Evolutionary conservation across 768 basidiomycete species (phyloP), one percentile per base, ranked within the genome.

Genomic region (Rhodotorula sphaerocarpa): DNA sequence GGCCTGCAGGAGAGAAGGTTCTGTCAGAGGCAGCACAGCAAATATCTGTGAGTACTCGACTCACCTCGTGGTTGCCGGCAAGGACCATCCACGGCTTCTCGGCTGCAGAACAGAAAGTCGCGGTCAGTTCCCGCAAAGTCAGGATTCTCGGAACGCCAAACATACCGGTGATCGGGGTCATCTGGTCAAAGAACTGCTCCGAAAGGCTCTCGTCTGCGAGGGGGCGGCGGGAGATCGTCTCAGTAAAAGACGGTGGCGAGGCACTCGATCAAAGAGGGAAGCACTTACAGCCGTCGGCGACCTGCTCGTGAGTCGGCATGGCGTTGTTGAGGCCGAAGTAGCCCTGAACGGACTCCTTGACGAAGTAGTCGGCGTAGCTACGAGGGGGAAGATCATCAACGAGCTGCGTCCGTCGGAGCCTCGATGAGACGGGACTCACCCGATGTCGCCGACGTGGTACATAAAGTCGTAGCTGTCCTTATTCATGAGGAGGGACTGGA

Each of bases 41-140:
- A n/a, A n/a, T n/a, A n/a, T n/a, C n/a, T n/a, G n/a, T n/a, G n/a
- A n/a, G n/a, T n/a, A n/a, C n/a, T n/a, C 69, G 64, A 45, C 65
- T 61, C 21, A 65, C 63, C 59, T 74, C 74, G 67, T 74, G 74
- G 45, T 74, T 74, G 12, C 74, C 73, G 1, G 70, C 66, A 4
- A 48, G 42, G 23, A 74, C 47, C 47, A 48, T 48, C 47, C 55
- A 57, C 16, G 55, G 55, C 46, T 41, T 39, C 34, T 57, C 27
- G 10, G 55, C 55, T 39, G 36, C 36, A 16, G 16, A 39, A n/a
- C n/a, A 16, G 36, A 10, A 10, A 10, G 36, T 39, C 36, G 36
- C 16, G 36, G 36, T 39, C 36, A 39, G 36, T 39, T 10, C 36
- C 10, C 36, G 36, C 10, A 16, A 16, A 39, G 42, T 68, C 73